phyloP scores from a whole-genome alignment of 345 rosid species.

The Alliaria petiolata region DNA sequence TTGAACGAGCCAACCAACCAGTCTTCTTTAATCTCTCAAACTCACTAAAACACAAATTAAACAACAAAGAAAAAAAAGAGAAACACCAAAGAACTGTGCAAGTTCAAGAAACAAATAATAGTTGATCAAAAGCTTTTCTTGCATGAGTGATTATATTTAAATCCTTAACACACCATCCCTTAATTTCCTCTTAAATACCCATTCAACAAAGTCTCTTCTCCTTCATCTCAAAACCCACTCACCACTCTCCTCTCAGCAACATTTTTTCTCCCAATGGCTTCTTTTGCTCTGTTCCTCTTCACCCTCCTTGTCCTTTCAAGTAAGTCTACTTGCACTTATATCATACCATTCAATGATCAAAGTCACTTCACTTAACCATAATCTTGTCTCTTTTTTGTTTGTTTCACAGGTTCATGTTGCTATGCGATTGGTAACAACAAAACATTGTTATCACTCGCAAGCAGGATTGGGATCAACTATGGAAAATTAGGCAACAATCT shows the following conservation, averaged over 20 bases:
- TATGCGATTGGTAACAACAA: constrained; percentile 2
- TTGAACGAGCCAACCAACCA: constrained; percentile 25
- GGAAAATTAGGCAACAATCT: constrained; percentile 41
- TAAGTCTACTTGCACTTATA: constrained; percentile 10
- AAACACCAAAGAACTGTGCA: constrained; percentile 27
- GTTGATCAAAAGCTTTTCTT: constrained; percentile 26
- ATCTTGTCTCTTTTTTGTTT: neutral
- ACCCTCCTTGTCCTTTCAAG: constrained; percentile 25
- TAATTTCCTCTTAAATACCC: constrained; percentile 6
- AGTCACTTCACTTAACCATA: neutral
- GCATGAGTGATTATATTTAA: constrained; percentile 28
- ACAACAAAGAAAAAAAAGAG: neutral
- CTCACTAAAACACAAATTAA: neutral
- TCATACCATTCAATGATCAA: neutral
- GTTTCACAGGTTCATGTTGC: constrained; percentile 18
- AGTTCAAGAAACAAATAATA: constrained; percentile 17
- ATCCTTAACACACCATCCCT: neutral
- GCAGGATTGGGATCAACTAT: constrained; percentile 30
- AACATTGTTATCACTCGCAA: constrained; percentile 15
- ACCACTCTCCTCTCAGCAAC: constrained; percentile 1
- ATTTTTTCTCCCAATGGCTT: constrained; percentile 16
- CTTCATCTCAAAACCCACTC: neutral
- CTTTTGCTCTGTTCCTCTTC: constrained; percentile 18
- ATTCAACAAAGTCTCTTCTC: constrained; percentile 4
- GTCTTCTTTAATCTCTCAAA: constrained; percentile 9